Evolutionary conservation across 495 filamentous ascomycete species (phyloP), one percentile per base, ranked within the genome.

Genomic region (Corynascus novoguineensis): DNA sequence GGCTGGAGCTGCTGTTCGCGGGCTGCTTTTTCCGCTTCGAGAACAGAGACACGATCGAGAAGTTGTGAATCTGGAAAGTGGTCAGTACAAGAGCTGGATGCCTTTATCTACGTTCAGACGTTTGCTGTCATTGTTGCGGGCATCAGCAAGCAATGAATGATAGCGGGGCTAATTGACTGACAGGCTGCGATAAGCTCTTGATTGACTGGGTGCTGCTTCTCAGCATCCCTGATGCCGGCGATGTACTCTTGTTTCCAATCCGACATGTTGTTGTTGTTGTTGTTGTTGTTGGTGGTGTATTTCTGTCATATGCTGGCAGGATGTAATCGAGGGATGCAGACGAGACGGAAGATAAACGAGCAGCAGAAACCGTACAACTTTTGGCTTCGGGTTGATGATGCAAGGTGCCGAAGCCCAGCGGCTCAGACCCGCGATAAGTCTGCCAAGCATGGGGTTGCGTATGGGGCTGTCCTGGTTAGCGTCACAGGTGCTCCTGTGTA

Each of bases 31-130:
- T 79, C 75, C 50, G 76, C 73, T 68, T 84, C 75, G 50, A 85
- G 73, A 19, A 71, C 68, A 25, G 83, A 72, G 47, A 86, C 76
- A 44, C 85, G 82, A 71, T 89, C 86, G 49, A 83, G 82, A 22
- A 92, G 81, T 49, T 78, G 78, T 34, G 85, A 83, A 75, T 85
- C 88, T 90, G 60, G 40, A 57, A 25, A 15, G 38, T 32, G 48
- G 61, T 65, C 48, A 69, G 66, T 19, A 47, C 57, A 14, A 35
- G 29, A 53, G 45, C 37, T 45, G 8, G 40, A 11, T 44, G 9
- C 9, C 31, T 6, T 24, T n/a, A 29, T 9, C 42, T 14, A 1
- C 4, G 17, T 19, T 17, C 22, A 27, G 10, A 2, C 6, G 5
- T 44, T 27, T 4, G 22, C 15, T 38, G 10, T 11, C 22, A 15